Evolutionary conservation across 2,329 filamentous ascomycete species (phyloP), one percentile per base, ranked within the genome.

Genomic region (Trichophyton verrucosum): DNA sequence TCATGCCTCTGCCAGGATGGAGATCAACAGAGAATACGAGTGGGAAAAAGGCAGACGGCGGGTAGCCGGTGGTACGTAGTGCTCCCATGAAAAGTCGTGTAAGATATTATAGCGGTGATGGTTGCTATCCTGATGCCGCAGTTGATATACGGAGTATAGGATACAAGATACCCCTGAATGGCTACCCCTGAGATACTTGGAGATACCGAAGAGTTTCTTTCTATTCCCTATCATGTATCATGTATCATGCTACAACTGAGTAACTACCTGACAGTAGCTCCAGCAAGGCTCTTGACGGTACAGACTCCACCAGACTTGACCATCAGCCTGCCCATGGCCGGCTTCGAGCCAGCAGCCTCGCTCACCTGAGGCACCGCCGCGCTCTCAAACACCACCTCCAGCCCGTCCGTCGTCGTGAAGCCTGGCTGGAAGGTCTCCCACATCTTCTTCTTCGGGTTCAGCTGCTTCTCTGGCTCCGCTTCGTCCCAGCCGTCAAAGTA

Each of bases 371-470:
- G 86, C 40, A 96, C 89, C 53, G 80, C 85, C 51, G 77, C 81
- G 2, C 88, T 88, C 69, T 97, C 88, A 72, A 97, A 99, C 0
- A 82, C 91, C 40, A 96, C 92, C 75, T 91, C 88, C 58, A 92
- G 80, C 55, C 75, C 76, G 6, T 87, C 86, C 1, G 87, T 95
- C 6, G 92, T 99, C 33, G 89, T 95, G 78, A 97, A 97, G 0
- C 92, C 94, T 0, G 91, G 91, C 81, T 97, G 92, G 77, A 96
- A 89, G 8, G 82, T 89, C 81, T 99, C 94, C 91, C 92, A 97
- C 64, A 97, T 80, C 86, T 97, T 97, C 86, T 97, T 99, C 86
- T 99, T 99, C 62, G 94, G 94, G 81, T 97, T 99, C 61, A 99
- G 82, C 58, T 92, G 84, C 64, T 86, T 87, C 81, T 99, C 94